phyloP scores from a whole-genome alignment of 1,139 yeast species.

The Hemisphaericaspora lyxosophila region DNA sequence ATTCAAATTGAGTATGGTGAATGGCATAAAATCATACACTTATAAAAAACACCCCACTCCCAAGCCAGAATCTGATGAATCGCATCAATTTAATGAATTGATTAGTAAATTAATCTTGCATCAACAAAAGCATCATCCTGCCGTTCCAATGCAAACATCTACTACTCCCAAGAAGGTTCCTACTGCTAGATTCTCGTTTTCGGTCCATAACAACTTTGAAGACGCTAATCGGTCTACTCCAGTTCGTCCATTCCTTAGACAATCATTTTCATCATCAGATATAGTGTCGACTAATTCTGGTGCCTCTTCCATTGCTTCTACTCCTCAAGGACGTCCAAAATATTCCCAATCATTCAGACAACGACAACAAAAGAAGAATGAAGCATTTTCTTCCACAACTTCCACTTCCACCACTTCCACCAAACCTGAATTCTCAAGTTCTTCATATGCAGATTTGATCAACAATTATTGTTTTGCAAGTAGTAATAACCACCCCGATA shows the following conservation, averaged over 20 bases:
- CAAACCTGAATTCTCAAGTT: slow-evolving; percentile 14
- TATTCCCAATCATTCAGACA: slow-evolving; percentile 13
- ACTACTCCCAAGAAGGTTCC: background rate
- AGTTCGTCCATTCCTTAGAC: slow-evolving; percentile 24
- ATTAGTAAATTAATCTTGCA: slow-evolving; percentile 13
- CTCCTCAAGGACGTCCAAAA: slow-evolving; percentile 8
- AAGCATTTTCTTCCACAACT: background rate
- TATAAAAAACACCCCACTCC: slow-evolving; percentile 5
- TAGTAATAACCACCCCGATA: no score
- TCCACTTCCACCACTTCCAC: no score
- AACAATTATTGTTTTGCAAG: slow-evolving; percentile 36
- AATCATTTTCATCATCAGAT: slow-evolving; percentile 28
- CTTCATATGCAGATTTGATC: slow-evolving; percentile 31
- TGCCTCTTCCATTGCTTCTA: no score
- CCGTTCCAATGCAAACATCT: slow-evolving; percentile 1
- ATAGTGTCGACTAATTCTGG: slow-evolving; percentile 10
- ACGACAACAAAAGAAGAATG: slow-evolving; percentile 7
- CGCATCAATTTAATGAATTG: slow-evolving; percentile 29
- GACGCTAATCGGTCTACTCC: slow-evolving; percentile 7
- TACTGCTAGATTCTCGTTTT: slow-evolving; percentile 9
- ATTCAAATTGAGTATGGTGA: slow-evolving; percentile 19
- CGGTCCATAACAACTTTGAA: slow-evolving; percentile 12
- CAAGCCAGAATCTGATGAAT: slow-evolving; percentile 7
- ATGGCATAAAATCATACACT: slow-evolving; percentile 17
- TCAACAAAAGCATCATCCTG: slow-evolving; percentile 8